These are phyloP conservation scores for Barnettozyma salicaria DNA, from an alignment of 805 yeast genomes.

Conservation along the genomic window DNA sequence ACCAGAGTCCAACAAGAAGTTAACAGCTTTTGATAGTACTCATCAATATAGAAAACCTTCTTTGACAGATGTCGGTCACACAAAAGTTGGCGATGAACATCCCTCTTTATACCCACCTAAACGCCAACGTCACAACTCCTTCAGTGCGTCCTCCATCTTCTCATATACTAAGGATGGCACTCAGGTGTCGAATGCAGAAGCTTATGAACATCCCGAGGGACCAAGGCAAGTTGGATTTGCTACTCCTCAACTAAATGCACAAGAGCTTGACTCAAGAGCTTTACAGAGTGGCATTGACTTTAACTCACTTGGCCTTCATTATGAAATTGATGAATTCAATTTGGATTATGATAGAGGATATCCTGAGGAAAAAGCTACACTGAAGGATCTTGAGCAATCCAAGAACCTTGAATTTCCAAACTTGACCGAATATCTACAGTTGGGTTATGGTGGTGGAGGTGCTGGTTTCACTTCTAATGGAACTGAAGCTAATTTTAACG, in stretches of 20 bases:
- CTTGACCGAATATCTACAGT: slow-evolving; percentile 34
- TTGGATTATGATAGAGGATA: slow-evolving; percentile 8
- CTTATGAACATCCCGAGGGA: slow-evolving; percentile 31
- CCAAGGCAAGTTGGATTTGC: slow-evolving; percentile 76
- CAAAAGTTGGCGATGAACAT: too few species aligned
- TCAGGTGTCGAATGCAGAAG: slow-evolving; percentile 1
- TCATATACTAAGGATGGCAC: slow-evolving; percentile 27
- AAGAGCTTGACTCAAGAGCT: slow-evolving; percentile 33
- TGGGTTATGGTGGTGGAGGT: slow-evolving; percentile 37
- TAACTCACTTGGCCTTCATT: slow-evolving; percentile 31
- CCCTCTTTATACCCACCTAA: slow-evolving; percentile 11
- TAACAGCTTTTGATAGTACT: too few species aligned
- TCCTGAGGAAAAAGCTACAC: background rate
- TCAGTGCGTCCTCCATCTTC: slow-evolving; percentile 36
- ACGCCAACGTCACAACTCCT: slow-evolving; percentile 37
- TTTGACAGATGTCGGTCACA: too few species aligned
- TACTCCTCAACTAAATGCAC: slow-evolving; percentile 66
- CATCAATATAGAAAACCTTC: too few species aligned
- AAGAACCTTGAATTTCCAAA: slow-evolving; percentile 29
- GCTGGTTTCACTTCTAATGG: slow-evolving; percentile 29
- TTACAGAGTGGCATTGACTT: slow-evolving; percentile 34
- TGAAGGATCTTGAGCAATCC: background rate
- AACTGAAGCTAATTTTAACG: slow-evolving; percentile 14
- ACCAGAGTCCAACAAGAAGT: background rate
- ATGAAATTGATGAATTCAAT: slow-evolving; percentile 20